Conservation (phyloP, 257 asterid genomes). For the Lavandula angustifolia region DNA sequence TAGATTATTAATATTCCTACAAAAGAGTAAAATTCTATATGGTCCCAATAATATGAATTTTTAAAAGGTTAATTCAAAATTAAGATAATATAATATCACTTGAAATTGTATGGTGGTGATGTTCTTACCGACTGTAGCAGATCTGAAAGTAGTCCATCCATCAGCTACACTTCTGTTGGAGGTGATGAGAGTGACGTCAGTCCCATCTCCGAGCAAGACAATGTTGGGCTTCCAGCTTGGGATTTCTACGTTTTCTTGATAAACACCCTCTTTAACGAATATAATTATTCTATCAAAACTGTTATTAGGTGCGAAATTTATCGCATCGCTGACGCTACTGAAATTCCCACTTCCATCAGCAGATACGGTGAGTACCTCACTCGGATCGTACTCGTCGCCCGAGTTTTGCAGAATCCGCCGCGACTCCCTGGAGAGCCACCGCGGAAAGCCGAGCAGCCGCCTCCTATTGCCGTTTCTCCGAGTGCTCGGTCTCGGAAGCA, state of each 20-base stretch:
- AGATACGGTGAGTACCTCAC: conserved; percentile 59
- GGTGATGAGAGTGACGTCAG: conserved; percentile 56
- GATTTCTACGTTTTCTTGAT: conserved; percentile 76
- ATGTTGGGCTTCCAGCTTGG: conserved; percentile 76
- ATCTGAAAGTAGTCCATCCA: conserved; percentile 95
- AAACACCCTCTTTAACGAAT: conserved; percentile 61
- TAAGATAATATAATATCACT: too few relatives aligned
- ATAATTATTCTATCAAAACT: conserved; percentile 55
- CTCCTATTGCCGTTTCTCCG: conserved; percentile 35
- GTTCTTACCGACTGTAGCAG: conserved; percentile 77
- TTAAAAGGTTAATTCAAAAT: too few relatives aligned
- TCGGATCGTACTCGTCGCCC: conserved; percentile 47
- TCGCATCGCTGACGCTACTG: conserved; percentile 55
- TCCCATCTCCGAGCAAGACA: conserved; percentile 82
- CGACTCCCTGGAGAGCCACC: conserved; percentile 54
- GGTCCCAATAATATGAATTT: too few relatives aligned
- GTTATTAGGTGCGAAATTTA: conserved; percentile 62
- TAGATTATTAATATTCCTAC: too few relatives aligned
- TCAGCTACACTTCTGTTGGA: conserved; percentile 62
- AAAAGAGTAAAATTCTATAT: too few relatives aligned
- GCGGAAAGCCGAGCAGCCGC: conserved; percentile 60
- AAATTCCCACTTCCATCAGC: conserved; percentile 79
- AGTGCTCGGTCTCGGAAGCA: conserved; percentile 40
- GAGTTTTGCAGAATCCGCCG: conserved; percentile 50
- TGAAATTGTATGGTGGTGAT: too few relatives aligned